Conservation (phyloP, 1,284 basidiomycete species). For the Meira miltonrushii region DNA sequence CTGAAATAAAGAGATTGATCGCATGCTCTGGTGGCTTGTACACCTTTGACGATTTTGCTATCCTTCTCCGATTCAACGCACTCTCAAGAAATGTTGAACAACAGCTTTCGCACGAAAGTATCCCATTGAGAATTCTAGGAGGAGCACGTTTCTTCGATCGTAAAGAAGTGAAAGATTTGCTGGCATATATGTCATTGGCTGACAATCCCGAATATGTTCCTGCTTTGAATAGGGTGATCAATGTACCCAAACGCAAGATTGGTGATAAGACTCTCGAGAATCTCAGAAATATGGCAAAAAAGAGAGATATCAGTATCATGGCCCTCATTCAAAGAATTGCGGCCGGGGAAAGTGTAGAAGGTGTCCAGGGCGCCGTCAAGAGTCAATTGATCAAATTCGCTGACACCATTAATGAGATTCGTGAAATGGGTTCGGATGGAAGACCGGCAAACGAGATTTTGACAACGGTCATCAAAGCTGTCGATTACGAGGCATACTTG, state of each 20-base stretch:
- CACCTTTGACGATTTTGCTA: conserved; percentile 65
- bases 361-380: conserved; percentile 65
- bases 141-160: conserved; percentile 85
- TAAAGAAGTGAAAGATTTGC: conserved; percentile 68
- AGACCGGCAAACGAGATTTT: conserved; percentile 65
- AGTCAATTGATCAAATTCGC: conserved; percentile 64
- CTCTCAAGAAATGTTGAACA: conserved; percentile 73
- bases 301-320: conserved; percentile 61
- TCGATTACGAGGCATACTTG: conserved; percentile 67
- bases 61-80: conserved; percentile 68
- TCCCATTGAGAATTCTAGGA: conserved; percentile 71
- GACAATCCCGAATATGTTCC: conserved; percentile 70
- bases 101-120: conserved; percentile 69
- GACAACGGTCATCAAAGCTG: conserved; percentile 60
- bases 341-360: conserved; percentile 54
- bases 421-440: conserved; percentile 62
- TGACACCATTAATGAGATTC: conserved; percentile 59
- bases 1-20: conserved; percentile 72
- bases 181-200: conserved; percentile 68
- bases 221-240: conserved; percentile 72
- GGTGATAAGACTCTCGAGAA: conserved; percentile 75
- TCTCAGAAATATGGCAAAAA: conserved; percentile 60
- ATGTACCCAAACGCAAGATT: conserved; percentile 68
- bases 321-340: conserved; percentile 54
- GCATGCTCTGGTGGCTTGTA: conserved; percentile 70